Evolutionary conservation across 2,329 filamentous ascomycete genomes (phyloP), one percentile per base, ranked within the genome.

Genomic region (Raffaelea deltoideospora): DNA sequence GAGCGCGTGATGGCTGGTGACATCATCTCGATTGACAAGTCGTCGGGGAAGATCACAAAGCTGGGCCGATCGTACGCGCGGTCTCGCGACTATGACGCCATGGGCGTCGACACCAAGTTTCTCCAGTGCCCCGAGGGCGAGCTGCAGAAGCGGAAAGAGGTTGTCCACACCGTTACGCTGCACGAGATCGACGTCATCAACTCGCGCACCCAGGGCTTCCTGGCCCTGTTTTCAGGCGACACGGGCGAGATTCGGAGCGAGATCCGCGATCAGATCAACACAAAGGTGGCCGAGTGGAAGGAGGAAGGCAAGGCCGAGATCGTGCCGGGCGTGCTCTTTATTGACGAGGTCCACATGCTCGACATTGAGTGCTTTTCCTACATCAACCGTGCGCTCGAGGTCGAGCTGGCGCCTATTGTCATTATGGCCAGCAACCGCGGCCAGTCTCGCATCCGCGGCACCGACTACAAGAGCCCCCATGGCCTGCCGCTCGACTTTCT

Each of bases 161-260:
- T 94, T 2, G 82, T 95, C 7, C 90, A 98, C 60, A 98, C 90
- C 0, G 90, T 98, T 42, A 88, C 81, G 22, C 73, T 98, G 11
- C 90, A 98, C 61, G 90, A 98, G 63, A 98, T 98, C 45, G 90
- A 98, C 53, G 90, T 98, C 44, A 98, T 98, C 68, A 98, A 98
- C 65, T 95, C 87, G 42, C 74, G 90, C 48, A 95, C 90, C n/a
- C 90, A 98, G 60, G 90, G 90, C 24, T 98, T 98, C 61, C 64
- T 98, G 21, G 90, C 90, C 10, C 77, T 98, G 15, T 98, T 98
- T 63, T 95, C 88, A 0, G 90, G 90, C 45, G 90, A 98, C 57
- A 98, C 90, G 2, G 90, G 90, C 48, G 90, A 98, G 66, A 98
- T 98, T 50, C 72, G 90, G 51, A 92, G 84, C 57, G 90, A 98